Percentiles rank a stretch among this genome's conserved stretches.
phyloP scores from a whole-genome alignment of 345 rosid genomes.

The Rhodomyrtus tomentosa region DNA sequence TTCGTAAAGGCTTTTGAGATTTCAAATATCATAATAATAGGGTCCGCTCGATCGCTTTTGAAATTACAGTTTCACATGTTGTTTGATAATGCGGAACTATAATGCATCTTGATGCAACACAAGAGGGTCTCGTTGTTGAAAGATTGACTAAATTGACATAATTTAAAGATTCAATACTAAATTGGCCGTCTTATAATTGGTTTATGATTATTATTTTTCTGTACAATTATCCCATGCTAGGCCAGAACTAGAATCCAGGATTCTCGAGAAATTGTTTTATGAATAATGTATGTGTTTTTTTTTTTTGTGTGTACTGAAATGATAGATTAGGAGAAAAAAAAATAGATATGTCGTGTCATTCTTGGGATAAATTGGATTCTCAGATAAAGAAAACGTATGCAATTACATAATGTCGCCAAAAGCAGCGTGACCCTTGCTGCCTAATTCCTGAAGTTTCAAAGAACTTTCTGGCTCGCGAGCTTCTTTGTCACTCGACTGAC shows the following conservation, averaged over 20 bases:
- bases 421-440: background rate
- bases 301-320: background rate
- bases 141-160: no score
- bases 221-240: no score
- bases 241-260: background rate
- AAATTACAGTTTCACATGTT: background rate
- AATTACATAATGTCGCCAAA: background rate
- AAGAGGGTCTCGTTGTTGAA: background rate
- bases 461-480: background rate
- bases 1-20: background rate
- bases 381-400: no score
- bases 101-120: no score
- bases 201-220: no score
- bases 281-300: no score
- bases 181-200: no score
- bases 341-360: no score
- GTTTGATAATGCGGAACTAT: no score
- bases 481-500: background rate
- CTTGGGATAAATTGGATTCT: no score
- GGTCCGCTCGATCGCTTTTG: background rate
- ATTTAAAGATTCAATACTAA: no score
- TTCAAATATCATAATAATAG: fast-evolving
- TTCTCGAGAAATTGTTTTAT: background rate
- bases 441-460: background rate
- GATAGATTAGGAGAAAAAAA: background rate